These are phyloP conservation scores for Acacia pycnantha DNA, from an alignment of 331 rosid species.

Conservation along the genomic window DNA sequence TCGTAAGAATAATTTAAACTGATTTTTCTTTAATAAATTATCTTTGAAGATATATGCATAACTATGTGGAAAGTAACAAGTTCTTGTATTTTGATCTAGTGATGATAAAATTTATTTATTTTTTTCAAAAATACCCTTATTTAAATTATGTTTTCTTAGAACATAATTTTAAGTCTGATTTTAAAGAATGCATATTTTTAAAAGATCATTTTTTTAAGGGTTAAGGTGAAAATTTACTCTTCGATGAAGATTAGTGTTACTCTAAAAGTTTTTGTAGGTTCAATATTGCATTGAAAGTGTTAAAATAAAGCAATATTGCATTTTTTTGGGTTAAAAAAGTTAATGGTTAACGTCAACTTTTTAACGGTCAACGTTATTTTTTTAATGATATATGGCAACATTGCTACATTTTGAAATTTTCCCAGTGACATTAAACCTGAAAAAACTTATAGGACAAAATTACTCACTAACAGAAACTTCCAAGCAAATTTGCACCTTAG, in stretches of 20 bases:
- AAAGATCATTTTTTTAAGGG: background rate
- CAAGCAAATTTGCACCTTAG: no score
- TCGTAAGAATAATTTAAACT: background rate
- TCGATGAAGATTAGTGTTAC: accelerated
- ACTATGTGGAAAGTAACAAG: background rate
- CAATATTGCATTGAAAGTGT: accelerated
- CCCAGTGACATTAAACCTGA: accelerated
- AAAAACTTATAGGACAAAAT: no score
- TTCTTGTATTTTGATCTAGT: background rate
- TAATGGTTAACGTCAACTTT: no score
- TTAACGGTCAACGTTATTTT: no score
- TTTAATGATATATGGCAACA: no score
- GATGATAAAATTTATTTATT: no score
- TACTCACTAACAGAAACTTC: accelerated
- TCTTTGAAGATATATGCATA: background rate
- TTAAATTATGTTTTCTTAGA: background rate
- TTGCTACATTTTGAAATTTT: no score
- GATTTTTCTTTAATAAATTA: background rate
- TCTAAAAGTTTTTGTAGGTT: no score
- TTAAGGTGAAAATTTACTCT: no score
- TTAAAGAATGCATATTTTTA: background rate
- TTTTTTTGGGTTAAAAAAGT: no score
- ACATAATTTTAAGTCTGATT: background rate
- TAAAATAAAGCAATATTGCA: no score
- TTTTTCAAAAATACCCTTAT: background rate